Conservation (phyloP, 2,329 filamentous ascomycete species). For the Talaromyces sp. region DNA sequence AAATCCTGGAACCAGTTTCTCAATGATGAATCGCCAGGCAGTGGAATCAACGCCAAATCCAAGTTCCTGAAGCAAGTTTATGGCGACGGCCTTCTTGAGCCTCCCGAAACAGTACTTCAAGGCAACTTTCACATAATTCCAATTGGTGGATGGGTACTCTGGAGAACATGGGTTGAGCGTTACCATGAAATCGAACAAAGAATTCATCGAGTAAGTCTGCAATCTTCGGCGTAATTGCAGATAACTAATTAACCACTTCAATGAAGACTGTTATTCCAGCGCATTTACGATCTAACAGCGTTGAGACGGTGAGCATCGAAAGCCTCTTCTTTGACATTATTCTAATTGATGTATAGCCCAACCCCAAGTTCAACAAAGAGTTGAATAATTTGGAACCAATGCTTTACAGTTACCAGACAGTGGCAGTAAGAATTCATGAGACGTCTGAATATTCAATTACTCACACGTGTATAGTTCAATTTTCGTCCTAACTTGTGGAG, state of each 20-base stretch:
- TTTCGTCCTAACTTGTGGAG: conserved; percentile 10
- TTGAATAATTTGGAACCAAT: conserved; percentile 3
- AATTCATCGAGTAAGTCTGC: conserved; percentile 3
- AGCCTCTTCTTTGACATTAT: neutral
- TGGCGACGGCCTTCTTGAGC: neutral
- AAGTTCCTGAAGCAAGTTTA: conserved; percentile 7
- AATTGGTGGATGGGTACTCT: conserved; percentile 6
- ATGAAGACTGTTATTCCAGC: conserved; percentile 8
- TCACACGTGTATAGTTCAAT: conserved; percentile 6
- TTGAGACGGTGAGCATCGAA: neutral
- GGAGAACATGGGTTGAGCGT: conserved; percentile 5
- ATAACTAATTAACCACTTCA: neutral
- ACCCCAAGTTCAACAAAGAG: neutral
- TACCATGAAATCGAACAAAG: neutral
- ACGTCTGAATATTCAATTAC: neutral
- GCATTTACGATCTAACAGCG: neutral
- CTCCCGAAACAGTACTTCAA: neutral
- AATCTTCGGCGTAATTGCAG: neutral
- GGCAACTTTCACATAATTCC: conserved; percentile 12
- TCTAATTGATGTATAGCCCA: neutral
- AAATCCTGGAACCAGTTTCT: conserved; percentile 12
- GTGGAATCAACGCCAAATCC: conserved; percentile 10
- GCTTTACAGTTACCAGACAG: conserved; percentile 7
- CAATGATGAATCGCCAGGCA: conserved; percentile 6
- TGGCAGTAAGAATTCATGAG: neutral